Conservation (phyloP, 176 grass and related monocot species). For the Rhynchospora tenuis region DNA sequence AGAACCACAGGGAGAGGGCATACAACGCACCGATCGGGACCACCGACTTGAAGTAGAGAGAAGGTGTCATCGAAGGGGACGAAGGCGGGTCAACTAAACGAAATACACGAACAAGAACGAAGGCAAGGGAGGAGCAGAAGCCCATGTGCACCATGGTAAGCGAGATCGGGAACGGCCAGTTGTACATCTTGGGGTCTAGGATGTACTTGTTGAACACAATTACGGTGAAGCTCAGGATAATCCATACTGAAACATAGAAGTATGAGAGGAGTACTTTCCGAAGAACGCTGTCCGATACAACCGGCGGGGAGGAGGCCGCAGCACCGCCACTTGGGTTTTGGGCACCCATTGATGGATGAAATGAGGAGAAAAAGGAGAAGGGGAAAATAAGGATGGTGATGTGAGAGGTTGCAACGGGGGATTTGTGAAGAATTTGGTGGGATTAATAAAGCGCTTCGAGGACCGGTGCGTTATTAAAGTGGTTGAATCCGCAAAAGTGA, state of each 20-base stretch:
- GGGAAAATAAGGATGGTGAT: background rate
- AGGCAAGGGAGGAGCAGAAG: slow-evolving; percentile 38
- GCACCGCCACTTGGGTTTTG: background rate
- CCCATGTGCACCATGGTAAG: slow-evolving; percentile 54
- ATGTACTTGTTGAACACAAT: slow-evolving; percentile 60
- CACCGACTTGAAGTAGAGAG: slow-evolving; percentile 34
- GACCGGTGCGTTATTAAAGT: background rate
- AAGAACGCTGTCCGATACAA: slow-evolving; percentile 24
- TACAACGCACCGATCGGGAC: slow-evolving; percentile 51
- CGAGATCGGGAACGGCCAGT: slow-evolving; percentile 47
- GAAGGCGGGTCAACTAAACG: slow-evolving; percentile 34
- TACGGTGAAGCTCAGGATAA: slow-evolving; percentile 42
- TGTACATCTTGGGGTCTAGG: slow-evolving; percentile 54
- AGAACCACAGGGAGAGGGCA: slow-evolving; percentile 47
- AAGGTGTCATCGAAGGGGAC: slow-evolving; percentile 28
- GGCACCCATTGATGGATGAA: background rate
- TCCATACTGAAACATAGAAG: slow-evolving; percentile 42
- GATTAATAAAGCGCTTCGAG: background rate
- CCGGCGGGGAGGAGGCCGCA: background rate
- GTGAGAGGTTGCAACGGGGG: background rate
- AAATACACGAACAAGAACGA: slow-evolving; percentile 34
- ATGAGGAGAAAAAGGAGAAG: background rate
- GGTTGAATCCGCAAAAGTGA: slow-evolving; percentile 9
- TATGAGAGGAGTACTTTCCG: slow-evolving; percentile 41
- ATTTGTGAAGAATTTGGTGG: background rate